These are phyloP conservation scores for Cyberlindnera japonica DNA, from an alignment of 805 yeast species.

Conservation along the genomic window DNA sequence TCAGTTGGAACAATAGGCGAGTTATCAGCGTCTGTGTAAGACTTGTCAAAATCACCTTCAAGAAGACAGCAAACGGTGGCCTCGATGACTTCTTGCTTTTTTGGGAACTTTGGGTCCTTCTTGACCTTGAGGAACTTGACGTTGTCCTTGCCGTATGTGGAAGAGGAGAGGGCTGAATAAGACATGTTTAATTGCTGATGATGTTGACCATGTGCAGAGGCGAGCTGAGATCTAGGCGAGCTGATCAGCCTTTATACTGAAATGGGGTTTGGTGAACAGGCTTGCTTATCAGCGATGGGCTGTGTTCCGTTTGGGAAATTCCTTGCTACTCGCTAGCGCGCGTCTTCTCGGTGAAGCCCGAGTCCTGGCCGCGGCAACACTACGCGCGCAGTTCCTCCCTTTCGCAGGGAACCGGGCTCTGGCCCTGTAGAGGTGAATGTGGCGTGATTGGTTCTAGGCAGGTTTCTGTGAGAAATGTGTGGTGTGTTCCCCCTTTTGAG, in stretches of 20 bases:
- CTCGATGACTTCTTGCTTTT: constrained; percentile 78
- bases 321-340: constrained; percentile 4
- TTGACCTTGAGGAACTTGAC: constrained; percentile 89
- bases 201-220: neutral
- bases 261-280: neutral
- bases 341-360: constrained; percentile 17
- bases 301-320: neutral
- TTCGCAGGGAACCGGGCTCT: neutral
- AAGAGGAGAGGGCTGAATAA: constrained; percentile 33
- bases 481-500: too few relatives aligned
- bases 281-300: neutral
- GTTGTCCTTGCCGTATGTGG: constrained; percentile 88
- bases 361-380: neutral
- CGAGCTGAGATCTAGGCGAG: neutral
- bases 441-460: too few relatives aligned
- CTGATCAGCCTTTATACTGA: constrained; percentile 3
- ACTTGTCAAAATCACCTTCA: constrained; percentile 71
- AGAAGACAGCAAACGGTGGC: constrained; percentile 75
- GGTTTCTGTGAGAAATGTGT: too few relatives aligned
- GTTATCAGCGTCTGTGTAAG: constrained; percentile 89
- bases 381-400: neutral
- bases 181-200: constrained; percentile 20
- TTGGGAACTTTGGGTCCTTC: constrained; percentile 69
- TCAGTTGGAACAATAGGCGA: constrained; percentile 90
- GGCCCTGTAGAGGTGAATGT: neutral